Conservation (phyloP, 148 eudicot genomes). For the Salicornia ramosissima region DNA sequence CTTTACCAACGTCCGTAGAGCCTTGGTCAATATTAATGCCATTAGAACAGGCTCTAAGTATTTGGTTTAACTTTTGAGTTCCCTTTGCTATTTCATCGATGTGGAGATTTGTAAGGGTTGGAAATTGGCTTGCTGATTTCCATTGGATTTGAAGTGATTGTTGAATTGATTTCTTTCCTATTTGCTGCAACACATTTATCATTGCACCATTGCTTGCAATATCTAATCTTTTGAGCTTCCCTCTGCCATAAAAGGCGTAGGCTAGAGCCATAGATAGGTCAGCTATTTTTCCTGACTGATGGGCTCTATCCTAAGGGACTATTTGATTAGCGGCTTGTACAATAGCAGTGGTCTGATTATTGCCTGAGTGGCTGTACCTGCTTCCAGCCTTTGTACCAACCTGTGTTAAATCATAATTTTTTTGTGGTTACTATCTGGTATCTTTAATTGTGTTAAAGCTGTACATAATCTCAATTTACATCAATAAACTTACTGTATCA, state of each 20-base stretch:
- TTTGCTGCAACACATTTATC: constrained; percentile 51
- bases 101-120: constrained; percentile 51
- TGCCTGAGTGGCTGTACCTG: constrained; percentile 33
- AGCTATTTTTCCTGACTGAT: constrained; percentile 29
- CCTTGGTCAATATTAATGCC: constrained; percentile 41
- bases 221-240: constrained; percentile 40
- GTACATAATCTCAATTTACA: background rate
- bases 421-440: background rate
- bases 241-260: constrained; percentile 48
- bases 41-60: constrained; percentile 55
- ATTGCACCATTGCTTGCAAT: constrained; percentile 46
- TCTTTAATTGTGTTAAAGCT: background rate
- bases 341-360: constrained; percentile 27
- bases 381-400: constrained; percentile 38
- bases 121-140: constrained; percentile 40
- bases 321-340: constrained; percentile 52
- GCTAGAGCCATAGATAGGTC: constrained; percentile 74
- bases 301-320: constrained; percentile 49
- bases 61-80: constrained; percentile 66
- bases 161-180: constrained; percentile 51
- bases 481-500: constrained; percentile 43
- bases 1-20: constrained; percentile 62
- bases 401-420: background rate
- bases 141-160: constrained; percentile 25
- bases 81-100: constrained; percentile 79